Evolutionary conservation across 345 rosid species (phyloP).

Genomic region (Lumnitzera racemosa): DNA sequence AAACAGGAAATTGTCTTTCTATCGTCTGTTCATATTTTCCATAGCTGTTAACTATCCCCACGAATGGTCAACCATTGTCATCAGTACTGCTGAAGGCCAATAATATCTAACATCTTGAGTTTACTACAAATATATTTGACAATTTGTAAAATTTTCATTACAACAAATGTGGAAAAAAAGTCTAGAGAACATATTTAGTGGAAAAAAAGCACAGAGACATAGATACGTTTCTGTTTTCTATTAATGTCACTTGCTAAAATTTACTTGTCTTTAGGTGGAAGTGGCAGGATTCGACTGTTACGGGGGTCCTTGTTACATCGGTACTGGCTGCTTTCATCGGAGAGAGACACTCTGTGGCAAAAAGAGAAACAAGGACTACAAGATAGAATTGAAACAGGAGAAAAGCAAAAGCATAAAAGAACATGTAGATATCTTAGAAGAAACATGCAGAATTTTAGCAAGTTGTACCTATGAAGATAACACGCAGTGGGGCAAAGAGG

Average conservation of each 20-base stretch:
- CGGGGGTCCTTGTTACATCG: constrained; percentile 24
- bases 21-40: too few relatives aligned
- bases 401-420: background rate
- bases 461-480: constrained; percentile 21
- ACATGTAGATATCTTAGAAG: constrained; percentile 10
- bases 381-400: constrained; percentile 1
- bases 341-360: constrained; percentile 21
- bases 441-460: constrained; percentile 16
- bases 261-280: constrained; percentile 15
- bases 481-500: constrained; percentile 28
- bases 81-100: too few relatives aligned
- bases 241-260: too few relatives aligned
- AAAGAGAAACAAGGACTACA: constrained; percentile 4
- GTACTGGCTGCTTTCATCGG: constrained; percentile 32
- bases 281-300: constrained; percentile 18
- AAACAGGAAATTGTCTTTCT: too few relatives aligned
- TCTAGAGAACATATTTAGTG: too few relatives aligned
- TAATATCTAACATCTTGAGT: too few relatives aligned
- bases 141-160: too few relatives aligned
- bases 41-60: too few relatives aligned
- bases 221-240: background rate
- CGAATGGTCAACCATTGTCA: too few relatives aligned
- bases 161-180: too few relatives aligned
- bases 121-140: too few relatives aligned
- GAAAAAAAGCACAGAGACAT: background rate